Percentiles rank a stretch among this genome's conserved stretches.
Evolutionary conservation across 352 stramenopile species (phyloP).

Genomic region (Phytophthora tubulina): DNA sequence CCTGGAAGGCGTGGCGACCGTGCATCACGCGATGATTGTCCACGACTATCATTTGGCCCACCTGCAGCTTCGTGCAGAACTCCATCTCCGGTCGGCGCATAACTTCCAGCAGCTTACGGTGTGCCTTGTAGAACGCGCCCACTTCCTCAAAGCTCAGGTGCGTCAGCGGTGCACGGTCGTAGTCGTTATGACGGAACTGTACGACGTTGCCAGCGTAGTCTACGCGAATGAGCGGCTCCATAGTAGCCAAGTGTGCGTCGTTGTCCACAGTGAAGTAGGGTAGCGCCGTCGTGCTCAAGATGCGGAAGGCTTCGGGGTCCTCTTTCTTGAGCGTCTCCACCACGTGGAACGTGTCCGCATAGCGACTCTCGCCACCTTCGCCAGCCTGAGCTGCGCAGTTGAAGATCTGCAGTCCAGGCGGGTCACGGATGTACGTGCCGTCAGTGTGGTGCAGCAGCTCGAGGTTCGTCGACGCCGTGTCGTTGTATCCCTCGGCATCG

Average conservation of each 20-base stretch:
- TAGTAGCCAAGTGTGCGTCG: slow-evolving; percentile 77
- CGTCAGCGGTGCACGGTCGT: slow-evolving; percentile 85
- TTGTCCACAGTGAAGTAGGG: slow-evolving; percentile 86
- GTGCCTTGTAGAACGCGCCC: slow-evolving; percentile 75
- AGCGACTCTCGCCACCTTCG: slow-evolving; percentile 78
- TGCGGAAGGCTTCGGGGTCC: slow-evolving; percentile 70
- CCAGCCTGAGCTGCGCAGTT: slow-evolving; percentile 87
- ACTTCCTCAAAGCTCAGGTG: slow-evolving; percentile 83
- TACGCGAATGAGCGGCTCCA: slow-evolving; percentile 84
- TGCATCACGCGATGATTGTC: slow-evolving; percentile 92
- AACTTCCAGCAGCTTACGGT: slow-evolving; percentile 73
- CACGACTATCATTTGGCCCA: slow-evolving; percentile 88
- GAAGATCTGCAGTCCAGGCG: slow-evolving; percentile 91
- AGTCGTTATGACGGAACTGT: slow-evolving; percentile 91
- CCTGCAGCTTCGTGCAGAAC: slow-evolving; percentile 66
- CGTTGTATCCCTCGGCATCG: slow-evolving; percentile 81
- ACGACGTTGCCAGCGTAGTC: slow-evolving; percentile 79
- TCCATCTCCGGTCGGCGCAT: slow-evolving; percentile 74
- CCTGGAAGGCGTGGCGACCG: slow-evolving; percentile 80
- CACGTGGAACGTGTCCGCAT: slow-evolving; percentile 85
- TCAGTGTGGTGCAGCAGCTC: slow-evolving; percentile 90
- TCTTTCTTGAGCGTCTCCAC: slow-evolving; percentile 69
- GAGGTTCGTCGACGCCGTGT: slow-evolving; percentile 89
- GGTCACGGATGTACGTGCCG: slow-evolving; percentile 89
- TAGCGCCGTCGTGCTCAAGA: slow-evolving; percentile 74